phyloP scores from a whole-genome alignment of 2,329 filamentous ascomycete genomes.

The Hysterium pulicare region DNA sequence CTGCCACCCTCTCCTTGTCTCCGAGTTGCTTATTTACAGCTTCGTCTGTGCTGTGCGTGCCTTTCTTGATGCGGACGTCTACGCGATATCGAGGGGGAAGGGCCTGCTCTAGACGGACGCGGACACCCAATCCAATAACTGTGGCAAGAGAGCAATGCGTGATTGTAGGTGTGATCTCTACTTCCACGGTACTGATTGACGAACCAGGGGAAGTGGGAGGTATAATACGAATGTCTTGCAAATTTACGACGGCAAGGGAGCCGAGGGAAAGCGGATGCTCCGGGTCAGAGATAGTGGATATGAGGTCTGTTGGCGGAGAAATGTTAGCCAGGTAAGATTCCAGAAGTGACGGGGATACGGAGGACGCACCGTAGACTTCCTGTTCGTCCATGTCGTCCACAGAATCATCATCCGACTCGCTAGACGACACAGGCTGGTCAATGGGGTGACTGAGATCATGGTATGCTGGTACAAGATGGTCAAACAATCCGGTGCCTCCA shows the following conservation, averaged over 20 bases:
- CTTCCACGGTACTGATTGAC: constrained; percentile 70
- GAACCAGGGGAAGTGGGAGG: constrained; percentile 62
- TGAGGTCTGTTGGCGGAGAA: constrained; percentile 64
- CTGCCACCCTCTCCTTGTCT: constrained; percentile 94
- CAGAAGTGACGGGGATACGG: constrained; percentile 1
- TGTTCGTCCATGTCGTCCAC: constrained; percentile 92
- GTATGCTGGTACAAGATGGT: constrained; percentile 50
- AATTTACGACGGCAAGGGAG: constrained; percentile 88
- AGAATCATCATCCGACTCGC: constrained; percentile 53
- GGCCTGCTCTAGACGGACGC: constrained; percentile 85
- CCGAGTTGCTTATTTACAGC: constrained; percentile 95
- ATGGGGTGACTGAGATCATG: constrained; percentile 51
- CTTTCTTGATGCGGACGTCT: constrained; percentile 91
- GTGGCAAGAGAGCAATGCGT: constrained; percentile 96
- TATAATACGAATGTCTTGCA: constrained; percentile 84
- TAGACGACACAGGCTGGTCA: constrained; percentile 33
- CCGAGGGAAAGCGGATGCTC: constrained; percentile 94
- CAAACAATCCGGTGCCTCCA: constrained; percentile 52
- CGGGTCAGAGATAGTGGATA: constrained; percentile 91
- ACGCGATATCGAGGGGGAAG: constrained; percentile 88
- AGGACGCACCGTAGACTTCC: constrained; percentile 79
- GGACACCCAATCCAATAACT: constrained; percentile 89
- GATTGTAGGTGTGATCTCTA: constrained; percentile 93
- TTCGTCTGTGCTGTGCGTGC: constrained; percentile 90
- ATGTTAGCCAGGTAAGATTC: constrained; percentile 16